Evolutionary conservation across 371 early-diverging fungal genomes (phyloP), one percentile per base, ranked within the genome.

Genomic region (Caulochytrium protostelioides): DNA sequence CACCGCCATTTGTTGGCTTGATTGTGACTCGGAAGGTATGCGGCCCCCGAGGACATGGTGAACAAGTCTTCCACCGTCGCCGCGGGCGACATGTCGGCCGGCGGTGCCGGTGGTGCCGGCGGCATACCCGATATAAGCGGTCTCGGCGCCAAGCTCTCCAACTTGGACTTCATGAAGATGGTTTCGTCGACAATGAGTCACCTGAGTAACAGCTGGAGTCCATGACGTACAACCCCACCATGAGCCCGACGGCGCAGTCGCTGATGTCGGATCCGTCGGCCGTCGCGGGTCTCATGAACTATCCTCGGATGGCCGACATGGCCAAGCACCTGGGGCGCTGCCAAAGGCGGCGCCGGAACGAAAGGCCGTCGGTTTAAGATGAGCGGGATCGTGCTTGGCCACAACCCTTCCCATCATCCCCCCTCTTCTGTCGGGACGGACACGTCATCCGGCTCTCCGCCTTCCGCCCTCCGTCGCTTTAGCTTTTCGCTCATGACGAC

Each of bases 131-230:
- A 44, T 9, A 30, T 46, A 32, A 42, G 46, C 6, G 42, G 42
- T 10, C 22, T 43, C 13, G 54, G 47, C 26, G 70, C 70, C 31
- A 53, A 72, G 42, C 79, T 79, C 48, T 44, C 77, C 30, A 86
- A 91, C 63, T 89, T 89, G 17, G 74, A 71, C 18, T 54, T 91
- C 43, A 87, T 86, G 86, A 63, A 57, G 49, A 87, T 89, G 90
- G 89, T 84, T 4, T 72, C 74, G 46, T 76, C 72, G 57, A 83
- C 85, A 81, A 85, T 85, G 89, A 67, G 65, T 28, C 84, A 82
- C 28, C 86, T 85, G 34, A n/a, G n/a, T n/a, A n/a, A n/a, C 81
- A 77, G 14, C 59, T 89, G 37, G 67, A 72, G 38, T 54, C 63
- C 15, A 60, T 89, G 54, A 72, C 85, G 78, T 76, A 67, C 51